These are phyloP conservation scores for Diaporthe citri DNA, from an alignment of 2,329 filamentous ascomycete species.

Conservation along the genomic window DNA sequence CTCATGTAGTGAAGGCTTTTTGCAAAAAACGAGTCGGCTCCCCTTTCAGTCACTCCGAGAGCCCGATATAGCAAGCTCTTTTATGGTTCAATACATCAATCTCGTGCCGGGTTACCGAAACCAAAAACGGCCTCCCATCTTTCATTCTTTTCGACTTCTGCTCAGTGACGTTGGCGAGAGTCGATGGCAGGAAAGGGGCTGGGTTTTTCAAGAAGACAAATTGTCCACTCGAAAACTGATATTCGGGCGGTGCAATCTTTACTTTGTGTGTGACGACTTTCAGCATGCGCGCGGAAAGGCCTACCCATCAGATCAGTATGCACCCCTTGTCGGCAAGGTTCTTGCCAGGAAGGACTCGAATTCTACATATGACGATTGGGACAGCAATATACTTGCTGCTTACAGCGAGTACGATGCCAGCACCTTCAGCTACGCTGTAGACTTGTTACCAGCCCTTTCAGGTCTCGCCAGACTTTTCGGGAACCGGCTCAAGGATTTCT, in stretches of 20 bases:
- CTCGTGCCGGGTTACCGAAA: not conserved
- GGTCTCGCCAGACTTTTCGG: not conserved
- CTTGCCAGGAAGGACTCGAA: rapidly evolving
- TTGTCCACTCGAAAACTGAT: not conserved
- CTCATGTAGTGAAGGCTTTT: not conserved
- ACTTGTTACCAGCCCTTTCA: not conserved
- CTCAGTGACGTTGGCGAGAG: rapidly evolving
- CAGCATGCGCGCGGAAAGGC: not conserved
- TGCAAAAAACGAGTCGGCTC: not conserved
- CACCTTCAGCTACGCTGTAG: not conserved
- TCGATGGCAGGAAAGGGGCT: not conserved
- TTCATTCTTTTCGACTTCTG: not conserved
- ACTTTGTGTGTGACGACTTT: not conserved
- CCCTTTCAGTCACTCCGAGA: not conserved
- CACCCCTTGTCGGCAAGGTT: not conserved
- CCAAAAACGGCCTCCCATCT: too few species aligned
- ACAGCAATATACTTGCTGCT: rapidly evolving
- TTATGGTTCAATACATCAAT: not conserved
- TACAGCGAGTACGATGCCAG: not conserved
- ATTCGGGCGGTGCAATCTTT: not conserved
- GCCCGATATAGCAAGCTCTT: not conserved
- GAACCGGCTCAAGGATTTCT: not conserved
- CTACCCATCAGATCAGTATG: not conserved
- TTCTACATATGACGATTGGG: not conserved
- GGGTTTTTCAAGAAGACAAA: not conserved